Base-by-base conservation (phyloP, 2,329 filamentous ascomycete genomes). In the Stagonosporopsis tanaceti region DNA sequence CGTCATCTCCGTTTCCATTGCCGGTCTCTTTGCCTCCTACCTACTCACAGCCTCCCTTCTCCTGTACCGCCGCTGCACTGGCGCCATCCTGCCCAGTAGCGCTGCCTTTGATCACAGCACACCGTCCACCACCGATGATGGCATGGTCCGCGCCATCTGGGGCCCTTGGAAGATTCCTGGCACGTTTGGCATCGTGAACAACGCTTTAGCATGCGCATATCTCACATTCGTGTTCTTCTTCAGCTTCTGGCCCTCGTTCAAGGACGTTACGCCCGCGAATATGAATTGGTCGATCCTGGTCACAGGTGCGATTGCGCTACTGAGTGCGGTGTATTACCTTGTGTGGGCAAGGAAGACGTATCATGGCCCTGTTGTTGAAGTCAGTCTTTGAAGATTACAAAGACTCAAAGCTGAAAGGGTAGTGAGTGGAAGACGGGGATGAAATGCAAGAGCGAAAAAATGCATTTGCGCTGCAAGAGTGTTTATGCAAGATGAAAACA, bases 251-350 rank as follows among this genome's bases (percentile, higher is more conserved):
- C 70, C 66, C 1, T 51, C n/a, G 3, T 62, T 57, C 8, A 53
- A 59, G 2, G 38, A 60, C 0, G 67, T 69, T 1, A 65, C 56
- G 22, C 57, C 62, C 3, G 53, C 60, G 25, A 66, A 46, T 8
- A 71, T 72, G 67, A 75, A 75, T 25, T 75, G 68, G 66, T 63
- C 66, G 0, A 53, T 70, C 2, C 17, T 73, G 9, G 69, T 70
- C 0, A 69, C 63, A 0, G 63, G 64, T 0, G 45, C 37, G 1
- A 58, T 66, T 7, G 61, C 65, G 9, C 17, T 66, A 2, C 44
- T 68, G 17, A 67, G 66, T 44, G 35, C 60, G 11, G 30, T 68
- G 7, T 73, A 68, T 14, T 73, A 71, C 52, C 27, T 62, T 1
- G 48, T 67, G 11, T 63, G 65, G 63, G 71, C 67, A 3, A 63